Conservation (phyloP, 2,329 filamentous ascomycete species). For the Aureobasidium sp. region DNA sequence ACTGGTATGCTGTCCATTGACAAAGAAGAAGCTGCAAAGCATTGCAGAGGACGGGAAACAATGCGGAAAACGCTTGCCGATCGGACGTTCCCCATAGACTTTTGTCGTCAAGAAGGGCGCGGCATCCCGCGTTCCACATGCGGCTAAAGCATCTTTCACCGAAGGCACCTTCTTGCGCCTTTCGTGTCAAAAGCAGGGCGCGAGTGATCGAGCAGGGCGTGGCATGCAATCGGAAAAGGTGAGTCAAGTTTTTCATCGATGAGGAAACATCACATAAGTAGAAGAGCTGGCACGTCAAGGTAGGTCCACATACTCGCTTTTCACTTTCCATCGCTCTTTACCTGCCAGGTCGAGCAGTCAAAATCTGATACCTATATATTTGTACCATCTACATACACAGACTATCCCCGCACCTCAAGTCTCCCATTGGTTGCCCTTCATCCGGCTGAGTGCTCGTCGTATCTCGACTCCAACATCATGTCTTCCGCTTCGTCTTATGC, state of each 20-base stretch:
- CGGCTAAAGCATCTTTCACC: constrained; percentile 1
- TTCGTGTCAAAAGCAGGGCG: constrained; percentile 12
- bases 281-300: neutral
- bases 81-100: neutral
- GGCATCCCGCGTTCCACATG: neutral
- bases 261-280: neutral
- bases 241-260: neutral
- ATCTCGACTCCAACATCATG: constrained; percentile 10
- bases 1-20: neutral
- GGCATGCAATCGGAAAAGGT: neutral
- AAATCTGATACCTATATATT: constrained; percentile 4
- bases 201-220: constrained; percentile 7
- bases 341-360: neutral
- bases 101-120: neutral
- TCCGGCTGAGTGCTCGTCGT: constrained; percentile 5
- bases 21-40: neutral
- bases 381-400: neutral
- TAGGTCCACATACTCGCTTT: constrained; percentile 7
- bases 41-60: neutral
- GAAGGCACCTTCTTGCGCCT: neutral
- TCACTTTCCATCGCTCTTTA: constrained; percentile 5
- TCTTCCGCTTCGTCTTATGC: constrained; percentile 10
- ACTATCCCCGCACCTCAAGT: neutral
- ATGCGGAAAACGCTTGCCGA: neutral
- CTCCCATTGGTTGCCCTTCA: constrained; percentile 3